Evolutionary conservation across 1,139 yeast genomes (phyloP), one percentile per base, ranked within the genome.

Genomic region (Candida sp.): DNA sequence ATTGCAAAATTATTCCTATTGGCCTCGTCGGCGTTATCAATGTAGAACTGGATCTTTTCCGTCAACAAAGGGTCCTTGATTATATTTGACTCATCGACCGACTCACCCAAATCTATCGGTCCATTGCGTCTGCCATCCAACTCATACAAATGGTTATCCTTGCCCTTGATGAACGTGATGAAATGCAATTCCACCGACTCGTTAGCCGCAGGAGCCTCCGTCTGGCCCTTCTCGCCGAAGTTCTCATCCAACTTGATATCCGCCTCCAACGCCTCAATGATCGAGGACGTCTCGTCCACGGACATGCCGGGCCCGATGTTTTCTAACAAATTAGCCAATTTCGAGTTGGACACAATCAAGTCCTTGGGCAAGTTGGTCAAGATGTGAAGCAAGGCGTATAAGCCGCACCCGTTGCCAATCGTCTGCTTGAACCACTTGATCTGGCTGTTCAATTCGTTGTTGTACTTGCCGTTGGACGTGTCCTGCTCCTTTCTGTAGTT

Each of bases 351-450:
- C 52, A 66, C 80, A 55, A 67, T 76, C 53, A 68, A 68, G 33
- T 79, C 84, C 2, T 62, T 57, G 1, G 85, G 82, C 49, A 88
- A 72, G 64, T 94, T 94, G 30, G 86, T 70, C 38, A 91, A 69
- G 0, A 90, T 77, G 62, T 94, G 98, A 31, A 94, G 70, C 46
- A 94, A 70, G 0, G 97, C 99, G 69, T 89, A 91, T 44, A 96
- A 80, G 4, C 99, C 99, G 71, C 99, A 94, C 0, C 97, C 96
- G 66, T 94, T 94, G 54, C 84, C 84, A 37, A 94, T 85, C 1
- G 94, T 86, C 62, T 94, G 99, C 56, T 83, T 84, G 61, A 84
- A 85, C 98, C 98, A 93, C 28, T 74, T 62, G 8, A 82, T 71
- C 4, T 63, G 44, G 32, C 41, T 44, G 8, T 54, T 45, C 30